phyloP scores from a whole-genome alignment of 192 early-diverging fungal genomes.

The Cladochytrium replicatum region DNA sequence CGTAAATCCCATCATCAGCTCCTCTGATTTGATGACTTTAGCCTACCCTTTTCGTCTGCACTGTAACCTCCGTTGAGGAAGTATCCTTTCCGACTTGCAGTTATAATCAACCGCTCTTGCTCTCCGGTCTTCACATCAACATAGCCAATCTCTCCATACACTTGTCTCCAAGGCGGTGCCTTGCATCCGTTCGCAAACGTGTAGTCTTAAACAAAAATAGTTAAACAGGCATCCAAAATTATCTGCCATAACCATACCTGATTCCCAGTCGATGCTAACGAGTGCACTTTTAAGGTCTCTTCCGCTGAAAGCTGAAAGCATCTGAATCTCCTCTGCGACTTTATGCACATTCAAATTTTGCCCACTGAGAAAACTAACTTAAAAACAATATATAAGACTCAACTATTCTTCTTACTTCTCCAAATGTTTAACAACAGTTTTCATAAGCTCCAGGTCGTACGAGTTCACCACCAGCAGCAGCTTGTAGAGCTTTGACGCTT shows the following conservation, averaged over 20 bases:
- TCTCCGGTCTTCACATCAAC: constrained; percentile 36
- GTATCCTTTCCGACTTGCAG: constrained; percentile 44
- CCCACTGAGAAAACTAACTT: constrained; percentile 13
- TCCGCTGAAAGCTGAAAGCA: constrained; percentile 41
- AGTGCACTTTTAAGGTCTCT: constrained; percentile 26
- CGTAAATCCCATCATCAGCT: background rate
- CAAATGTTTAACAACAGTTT: constrained; percentile 30
- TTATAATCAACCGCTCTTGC: constrained; percentile 38
- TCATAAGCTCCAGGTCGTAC: constrained; percentile 41
- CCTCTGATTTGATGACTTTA: background rate
- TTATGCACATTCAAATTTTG: constrained; percentile 35
- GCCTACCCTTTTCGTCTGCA: constrained; percentile 37
- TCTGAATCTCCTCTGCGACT: constrained; percentile 39
- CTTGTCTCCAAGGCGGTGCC: constrained; percentile 53
- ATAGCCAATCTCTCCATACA: constrained; percentile 48
- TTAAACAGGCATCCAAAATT: background rate
- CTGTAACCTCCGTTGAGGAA: constrained; percentile 51
- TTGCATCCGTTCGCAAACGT: constrained; percentile 49
- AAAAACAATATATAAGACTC: background rate
- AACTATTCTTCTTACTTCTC: constrained; percentile 17
- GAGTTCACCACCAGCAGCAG: constrained; percentile 41
- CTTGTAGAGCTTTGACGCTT: constrained; percentile 42
- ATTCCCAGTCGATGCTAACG: constrained; percentile 47
- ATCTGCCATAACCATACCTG: constrained; percentile 8
- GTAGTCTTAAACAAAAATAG: constrained; percentile 29